Percentiles rank a stretch among this genome's conserved stretches.
Evolutionary conservation across 75 land plant genomes (phyloP).

Genomic region (Isoetes taiwanensis): DNA sequence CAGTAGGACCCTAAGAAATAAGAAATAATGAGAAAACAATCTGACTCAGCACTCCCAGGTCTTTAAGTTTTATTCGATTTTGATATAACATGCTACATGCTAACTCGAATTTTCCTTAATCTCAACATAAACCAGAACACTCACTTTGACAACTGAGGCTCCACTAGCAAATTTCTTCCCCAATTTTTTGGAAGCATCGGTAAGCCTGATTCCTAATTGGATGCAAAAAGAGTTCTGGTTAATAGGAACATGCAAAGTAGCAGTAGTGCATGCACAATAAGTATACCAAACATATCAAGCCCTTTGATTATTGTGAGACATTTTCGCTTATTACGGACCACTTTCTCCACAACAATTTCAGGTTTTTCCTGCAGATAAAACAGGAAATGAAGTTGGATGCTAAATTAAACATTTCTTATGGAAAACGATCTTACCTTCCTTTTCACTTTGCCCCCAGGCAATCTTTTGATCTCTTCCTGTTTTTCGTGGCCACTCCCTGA

Average conservation of each 20-base stretch:
- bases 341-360: slow-evolving; percentile 91
- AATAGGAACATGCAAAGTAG: too few relatives aligned
- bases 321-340: slow-evolving; percentile 85
- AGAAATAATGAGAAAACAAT: neutral
- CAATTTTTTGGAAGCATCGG: slow-evolving; percentile 96
- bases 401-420: neutral
- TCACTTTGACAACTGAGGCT: slow-evolving; percentile 96
- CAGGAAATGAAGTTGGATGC: neutral
- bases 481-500: too few relatives aligned
- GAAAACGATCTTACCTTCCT: slow-evolving; percentile 49
- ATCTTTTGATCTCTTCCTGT: slow-evolving; percentile 87
- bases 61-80: too few relatives aligned
- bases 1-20: slow-evolving; percentile 73
- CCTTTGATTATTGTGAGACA: slow-evolving; percentile 94
- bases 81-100: neutral
- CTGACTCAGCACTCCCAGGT: too few relatives aligned
- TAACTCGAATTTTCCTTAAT: too few relatives aligned
- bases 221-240: neutral
- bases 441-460: slow-evolving; percentile 98
- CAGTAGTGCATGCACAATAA: too few relatives aligned
- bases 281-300: slow-evolving; percentile 88
- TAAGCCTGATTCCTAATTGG: slow-evolving; percentile 59
- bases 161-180: slow-evolving; percentile 99
- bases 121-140: neutral
- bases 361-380: slow-evolving; percentile 61